Evolutionary conservation across 495 filamentous ascomycete genomes (phyloP), one percentile per base, ranked within the genome.

Genomic region (Wilcoxina mikolae): DNA sequence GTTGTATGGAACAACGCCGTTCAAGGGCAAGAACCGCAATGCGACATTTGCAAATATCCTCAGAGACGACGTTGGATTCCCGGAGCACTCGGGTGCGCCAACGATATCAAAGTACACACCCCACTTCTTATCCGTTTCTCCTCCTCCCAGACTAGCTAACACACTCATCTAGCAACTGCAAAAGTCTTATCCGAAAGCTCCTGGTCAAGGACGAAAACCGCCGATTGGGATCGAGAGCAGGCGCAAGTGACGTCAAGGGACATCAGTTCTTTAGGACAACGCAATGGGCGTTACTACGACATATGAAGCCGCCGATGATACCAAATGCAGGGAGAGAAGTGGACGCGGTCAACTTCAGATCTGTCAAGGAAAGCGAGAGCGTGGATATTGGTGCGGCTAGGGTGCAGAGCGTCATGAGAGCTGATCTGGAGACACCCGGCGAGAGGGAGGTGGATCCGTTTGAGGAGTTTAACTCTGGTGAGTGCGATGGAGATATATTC

Each of bases 1-100:
- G 91, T 73, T 98, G n/a, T 96, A 85, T 69, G 93, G 91, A 20
- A 96, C 89, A 2, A 98, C 91, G 1, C 91, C 91, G 0, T 98
- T 98, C 78, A 98, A 98, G 72, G 91, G 91, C 60, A 96, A 98
- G 78, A 98, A 94, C 69, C 80, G 91, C 29, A 98, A 96, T 65
- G 86, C 86, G 15, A 98, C 91, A 0, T 98, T 98, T 71, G 91
- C 88, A 26, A 98, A 96, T 64, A 98, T 98, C 58, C 73, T 98
- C 51, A 75, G 87, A 28, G 93, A 98, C 66, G 91, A 98, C 58
- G 89, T 94, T 47, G 79, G 81, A 23, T 98, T 98, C 71, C 88
- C 91, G 7, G 91, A 96, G 65, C 83, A 88, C 58, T 76, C 81
- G 20, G 85, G 86, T 17, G 74, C 79, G 26, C 87, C 89, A 20